Percentiles rank a stretch among this genome's conserved stretches.
These are phyloP conservation scores for Auxenochlorella pyrenoidosa DNA, from an alignment of 139 green algal species.

Conservation along the genomic window DNA sequence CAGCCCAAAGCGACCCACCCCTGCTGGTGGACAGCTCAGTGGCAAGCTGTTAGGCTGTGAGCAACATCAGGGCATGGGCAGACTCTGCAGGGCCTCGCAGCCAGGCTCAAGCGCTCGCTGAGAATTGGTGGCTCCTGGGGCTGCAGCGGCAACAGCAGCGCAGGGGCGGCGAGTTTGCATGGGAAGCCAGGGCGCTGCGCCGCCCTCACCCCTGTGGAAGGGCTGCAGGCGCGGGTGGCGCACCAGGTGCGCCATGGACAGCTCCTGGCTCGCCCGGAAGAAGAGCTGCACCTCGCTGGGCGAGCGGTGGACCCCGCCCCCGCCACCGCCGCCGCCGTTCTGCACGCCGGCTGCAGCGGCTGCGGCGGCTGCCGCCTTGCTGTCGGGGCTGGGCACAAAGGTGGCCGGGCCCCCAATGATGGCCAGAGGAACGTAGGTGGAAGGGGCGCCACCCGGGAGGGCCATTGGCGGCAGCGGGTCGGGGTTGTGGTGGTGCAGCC, in stretches of 20 bases:
- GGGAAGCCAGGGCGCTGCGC: no score
- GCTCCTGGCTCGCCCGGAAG: neutral
- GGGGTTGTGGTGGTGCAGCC: no score
- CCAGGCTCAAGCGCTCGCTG: no score
- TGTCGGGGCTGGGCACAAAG: no score
- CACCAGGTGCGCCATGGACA: constrained; percentile 29
- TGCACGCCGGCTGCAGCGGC: neutral
- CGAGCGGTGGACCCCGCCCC: neutral
- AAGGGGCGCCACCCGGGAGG: neutral
- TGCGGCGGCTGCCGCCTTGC: neutral
- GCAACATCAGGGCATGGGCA: neutral
- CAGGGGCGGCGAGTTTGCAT: no score
- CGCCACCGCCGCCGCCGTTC: neutral
- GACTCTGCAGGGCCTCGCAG: neutral
- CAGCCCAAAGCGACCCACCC: constrained; percentile 33
- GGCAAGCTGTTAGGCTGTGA: neutral
- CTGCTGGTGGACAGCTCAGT: neutral
- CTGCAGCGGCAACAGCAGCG: no score
- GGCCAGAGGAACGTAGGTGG: neutral
- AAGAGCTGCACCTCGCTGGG: neutral
- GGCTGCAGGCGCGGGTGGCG: constrained; percentile 37
- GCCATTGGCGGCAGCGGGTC: neutral
- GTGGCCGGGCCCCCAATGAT: no score
- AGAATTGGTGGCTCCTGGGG: no score
- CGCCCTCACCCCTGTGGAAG: constrained; percentile 28